phyloP scores from a whole-genome alignment of 192 early-diverging fungal species.

The Paraglomus occultum region DNA sequence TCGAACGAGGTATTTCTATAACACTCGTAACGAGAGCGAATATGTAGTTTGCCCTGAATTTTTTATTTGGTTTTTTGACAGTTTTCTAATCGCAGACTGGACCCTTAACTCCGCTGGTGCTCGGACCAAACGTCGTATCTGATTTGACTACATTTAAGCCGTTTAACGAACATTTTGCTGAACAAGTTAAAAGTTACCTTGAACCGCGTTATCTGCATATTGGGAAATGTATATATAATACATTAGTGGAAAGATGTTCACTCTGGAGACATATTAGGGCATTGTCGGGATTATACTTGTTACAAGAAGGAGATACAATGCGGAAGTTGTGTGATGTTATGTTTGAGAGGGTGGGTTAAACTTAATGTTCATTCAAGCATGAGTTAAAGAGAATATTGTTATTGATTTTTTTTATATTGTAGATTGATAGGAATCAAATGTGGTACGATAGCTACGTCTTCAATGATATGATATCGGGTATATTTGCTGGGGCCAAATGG shows the following conservation, averaged over 20 bases:
- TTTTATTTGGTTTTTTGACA: too few relatives aligned
- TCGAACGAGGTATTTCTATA: constrained; percentile 15
- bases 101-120: too few relatives aligned
- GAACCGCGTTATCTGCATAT: constrained; percentile 32
- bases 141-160: constrained; percentile 9
- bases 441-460: constrained; percentile 40
- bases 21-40: not conserved
- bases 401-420: not conserved
- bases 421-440: constrained; percentile 39
- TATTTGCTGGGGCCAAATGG: constrained; percentile 12
- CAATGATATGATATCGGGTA: constrained; percentile 34
- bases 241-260: constrained; percentile 30
- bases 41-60: too few relatives aligned
- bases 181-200: constrained; percentile 32
- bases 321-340: constrained; percentile 35
- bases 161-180: constrained; percentile 13
- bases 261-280: constrained; percentile 31
- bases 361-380: not conserved
- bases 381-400: too few relatives aligned
- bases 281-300: constrained; percentile 38
- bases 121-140: too few relatives aligned
- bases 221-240: constrained; percentile 25
- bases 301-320: constrained; percentile 44
- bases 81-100: too few relatives aligned
- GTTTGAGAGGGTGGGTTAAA: constrained; percentile 29